phyloP scores from a whole-genome alignment of 2,329 filamentous ascomycete species.

The Volutella citrinella region DNA sequence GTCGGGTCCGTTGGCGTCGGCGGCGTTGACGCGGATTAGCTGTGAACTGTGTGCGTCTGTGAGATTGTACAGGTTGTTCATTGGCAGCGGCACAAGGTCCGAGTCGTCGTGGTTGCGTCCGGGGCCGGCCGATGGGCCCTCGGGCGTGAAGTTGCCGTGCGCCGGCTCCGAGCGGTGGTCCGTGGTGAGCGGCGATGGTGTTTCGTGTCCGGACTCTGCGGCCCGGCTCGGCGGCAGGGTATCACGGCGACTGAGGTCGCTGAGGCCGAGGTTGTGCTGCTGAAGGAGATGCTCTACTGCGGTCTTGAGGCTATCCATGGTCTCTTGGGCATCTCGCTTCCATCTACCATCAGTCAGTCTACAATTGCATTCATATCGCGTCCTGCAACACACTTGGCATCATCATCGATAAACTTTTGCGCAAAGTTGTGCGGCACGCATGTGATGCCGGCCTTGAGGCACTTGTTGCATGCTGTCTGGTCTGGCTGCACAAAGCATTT shows the following conservation, averaged over 20 bases:
- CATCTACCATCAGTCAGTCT: no score
- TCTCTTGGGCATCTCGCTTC: background rate
- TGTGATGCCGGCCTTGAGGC: background rate
- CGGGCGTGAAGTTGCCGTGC: slow-evolving; percentile 1
- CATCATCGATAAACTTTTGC: slow-evolving; percentile 2
- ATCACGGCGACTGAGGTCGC: no score
- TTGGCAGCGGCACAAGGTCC: background rate
- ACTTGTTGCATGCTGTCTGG: slow-evolving; percentile 1
- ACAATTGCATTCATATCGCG: no score
- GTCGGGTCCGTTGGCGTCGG: slow-evolving; percentile 9
- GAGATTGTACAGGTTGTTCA: slow-evolving; percentile 4
- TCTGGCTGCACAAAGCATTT: slow-evolving; percentile 1
- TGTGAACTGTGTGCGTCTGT: slow-evolving; percentile 1
- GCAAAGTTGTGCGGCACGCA: slow-evolving; percentile 2
- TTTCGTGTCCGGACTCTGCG: no score
- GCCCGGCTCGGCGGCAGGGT: no score
- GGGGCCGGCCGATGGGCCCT: slow-evolving; percentile 1
- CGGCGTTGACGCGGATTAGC: slow-evolving; percentile 1
- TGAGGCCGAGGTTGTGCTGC: background rate
- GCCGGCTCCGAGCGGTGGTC: background rate
- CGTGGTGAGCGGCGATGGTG: background rate
- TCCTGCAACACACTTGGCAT: background rate
- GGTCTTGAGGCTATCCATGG: background rate
- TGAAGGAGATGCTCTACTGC: slow-evolving; percentile 1
- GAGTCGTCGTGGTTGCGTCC: background rate